These are phyloP conservation scores for Phytophthora hibernalis DNA, from an alignment of 352 stramenopile genomes.

Conservation along the genomic window DNA sequence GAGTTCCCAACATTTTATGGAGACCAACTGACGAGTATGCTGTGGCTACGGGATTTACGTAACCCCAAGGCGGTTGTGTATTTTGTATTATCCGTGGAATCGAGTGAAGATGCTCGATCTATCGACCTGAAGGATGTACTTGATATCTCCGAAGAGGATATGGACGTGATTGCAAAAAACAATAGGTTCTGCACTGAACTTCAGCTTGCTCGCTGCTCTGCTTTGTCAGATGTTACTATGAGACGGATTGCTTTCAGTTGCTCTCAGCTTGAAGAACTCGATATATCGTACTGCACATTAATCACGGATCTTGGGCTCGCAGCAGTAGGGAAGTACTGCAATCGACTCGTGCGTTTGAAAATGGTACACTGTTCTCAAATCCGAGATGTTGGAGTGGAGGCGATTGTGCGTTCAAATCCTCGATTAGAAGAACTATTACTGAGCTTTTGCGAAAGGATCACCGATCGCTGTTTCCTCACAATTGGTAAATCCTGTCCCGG, in stretches of 20 bases:
- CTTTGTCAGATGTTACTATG: constrained; percentile 54
- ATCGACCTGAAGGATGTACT: constrained; percentile 64
- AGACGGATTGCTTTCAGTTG: constrained; percentile 52
- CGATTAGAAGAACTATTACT: constrained; percentile 64
- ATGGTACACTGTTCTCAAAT: constrained; percentile 73
- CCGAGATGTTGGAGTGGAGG: constrained; percentile 80
- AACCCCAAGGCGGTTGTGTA: constrained; percentile 67
- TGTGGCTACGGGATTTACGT: constrained; percentile 58
- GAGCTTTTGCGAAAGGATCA: constrained; percentile 76
- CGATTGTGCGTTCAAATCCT: constrained; percentile 54
- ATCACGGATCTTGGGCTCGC: constrained; percentile 67
- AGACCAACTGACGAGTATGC: constrained; percentile 72
- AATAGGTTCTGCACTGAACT: constrained; percentile 62
- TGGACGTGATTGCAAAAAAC: constrained; percentile 65
- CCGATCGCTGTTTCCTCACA: constrained; percentile 62
- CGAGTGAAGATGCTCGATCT: constrained; percentile 54
- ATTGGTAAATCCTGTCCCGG: constrained; percentile 57
- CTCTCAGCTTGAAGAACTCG: constrained; percentile 75
- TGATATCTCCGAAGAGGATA: constrained; percentile 58
- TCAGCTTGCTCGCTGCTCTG: constrained; percentile 45
- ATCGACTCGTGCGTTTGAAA: constrained; percentile 57
- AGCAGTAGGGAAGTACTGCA: constrained; percentile 60
- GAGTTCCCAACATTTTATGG: constrained; percentile 74
- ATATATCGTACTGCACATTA: constrained; percentile 72
- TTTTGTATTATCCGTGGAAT: constrained; percentile 67